Percentiles rank a stretch among this genome's conserved stretches.
These are phyloP conservation scores for Malbranchea zuffiana DNA, from an alignment of 2,329 filamentous ascomycete species.

Conservation along the genomic window DNA sequence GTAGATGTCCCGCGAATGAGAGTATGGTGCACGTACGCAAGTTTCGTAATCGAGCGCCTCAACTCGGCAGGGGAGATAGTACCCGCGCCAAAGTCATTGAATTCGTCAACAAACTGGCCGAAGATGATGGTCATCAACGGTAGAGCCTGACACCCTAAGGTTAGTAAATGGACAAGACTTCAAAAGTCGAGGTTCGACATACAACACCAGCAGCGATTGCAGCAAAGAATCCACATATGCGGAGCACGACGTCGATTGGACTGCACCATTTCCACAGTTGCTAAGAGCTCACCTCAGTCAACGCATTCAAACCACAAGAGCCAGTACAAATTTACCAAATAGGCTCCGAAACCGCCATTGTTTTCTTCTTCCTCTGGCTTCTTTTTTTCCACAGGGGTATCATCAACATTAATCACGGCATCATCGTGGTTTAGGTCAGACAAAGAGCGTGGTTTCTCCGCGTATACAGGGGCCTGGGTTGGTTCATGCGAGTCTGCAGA, in stretches of 20 bases:
- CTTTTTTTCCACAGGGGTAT: slow-evolving; percentile 4
- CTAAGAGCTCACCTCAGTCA: slow-evolving; percentile 3
- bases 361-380: slow-evolving; percentile 7
- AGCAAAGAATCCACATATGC: slow-evolving; percentile 9
- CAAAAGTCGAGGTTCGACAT: slow-evolving; percentile 4
- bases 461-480: no score
- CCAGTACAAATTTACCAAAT: slow-evolving; percentile 8
- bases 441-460: no score
- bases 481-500: no score
- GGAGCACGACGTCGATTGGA: slow-evolving; percentile 11
- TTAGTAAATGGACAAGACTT: neutral
- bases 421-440: no score
- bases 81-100: slow-evolving; percentile 35
- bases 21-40: slow-evolving; percentile 19
- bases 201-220: slow-evolving; percentile 12
- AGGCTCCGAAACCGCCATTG: slow-evolving; percentile 12
- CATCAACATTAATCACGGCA: slow-evolving; percentile 9
- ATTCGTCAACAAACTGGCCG: slow-evolving; percentile 39
- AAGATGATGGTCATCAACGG: slow-evolving; percentile 45
- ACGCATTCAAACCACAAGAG: neutral
- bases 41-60: slow-evolving; percentile 29
- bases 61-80: slow-evolving; percentile 25
- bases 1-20: neutral
- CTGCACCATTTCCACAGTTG: slow-evolving; percentile 14
- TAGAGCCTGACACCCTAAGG: slow-evolving; percentile 12